Evolutionary conservation across 148 eudicot species (phyloP).

Genomic region (Limonium bicolor): DNA sequence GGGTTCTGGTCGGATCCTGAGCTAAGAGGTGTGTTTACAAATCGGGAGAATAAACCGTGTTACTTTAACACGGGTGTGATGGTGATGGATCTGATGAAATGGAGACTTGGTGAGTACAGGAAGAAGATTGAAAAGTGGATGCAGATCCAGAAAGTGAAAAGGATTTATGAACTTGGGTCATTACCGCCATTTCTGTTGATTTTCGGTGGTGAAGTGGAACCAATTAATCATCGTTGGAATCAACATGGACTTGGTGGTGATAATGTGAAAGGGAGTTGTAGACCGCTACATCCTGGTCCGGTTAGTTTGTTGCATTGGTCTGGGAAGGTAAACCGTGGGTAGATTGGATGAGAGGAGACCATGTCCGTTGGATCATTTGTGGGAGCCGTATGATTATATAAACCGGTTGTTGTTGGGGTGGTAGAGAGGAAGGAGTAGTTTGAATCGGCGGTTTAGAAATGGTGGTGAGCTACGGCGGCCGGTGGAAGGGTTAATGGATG

Average conservation of each 20-base stretch:
- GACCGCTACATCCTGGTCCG: constrained; percentile 66
- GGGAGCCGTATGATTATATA: constrained; percentile 85
- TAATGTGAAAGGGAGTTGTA: constrained; percentile 57
- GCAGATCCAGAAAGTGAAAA: constrained; percentile 45
- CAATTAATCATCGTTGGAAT: constrained; percentile 60
- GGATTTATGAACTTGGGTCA: constrained; percentile 66
- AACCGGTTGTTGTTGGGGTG: too few species aligned
- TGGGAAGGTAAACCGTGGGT: constrained; percentile 86
- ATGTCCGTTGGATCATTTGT: constrained; percentile 69
- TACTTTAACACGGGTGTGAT: constrained; percentile 74
- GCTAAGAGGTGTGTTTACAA: constrained; percentile 16
- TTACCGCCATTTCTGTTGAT: constrained; percentile 54
- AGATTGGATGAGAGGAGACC: constrained; percentile 40
- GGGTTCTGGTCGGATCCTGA: constrained; percentile 50
- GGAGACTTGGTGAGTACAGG: constrained; percentile 34
- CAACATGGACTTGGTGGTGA: constrained; percentile 78
- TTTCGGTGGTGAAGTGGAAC: constrained; percentile 45
- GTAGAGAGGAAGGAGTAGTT: constrained; percentile 82
- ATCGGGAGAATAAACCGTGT: constrained; percentile 23
- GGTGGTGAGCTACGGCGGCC: too few species aligned
- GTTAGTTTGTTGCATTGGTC: constrained; percentile 78
- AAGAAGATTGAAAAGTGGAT: constrained; percentile 46
- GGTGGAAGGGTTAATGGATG: too few species aligned
- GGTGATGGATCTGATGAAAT: constrained; percentile 47
- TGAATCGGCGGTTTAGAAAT: too few species aligned